Percentiles rank a stretch among this genome's conserved stretches.
Conservation (phyloP, 1,139 yeast genomes). For the Yamadazyma triangularis region DNA sequence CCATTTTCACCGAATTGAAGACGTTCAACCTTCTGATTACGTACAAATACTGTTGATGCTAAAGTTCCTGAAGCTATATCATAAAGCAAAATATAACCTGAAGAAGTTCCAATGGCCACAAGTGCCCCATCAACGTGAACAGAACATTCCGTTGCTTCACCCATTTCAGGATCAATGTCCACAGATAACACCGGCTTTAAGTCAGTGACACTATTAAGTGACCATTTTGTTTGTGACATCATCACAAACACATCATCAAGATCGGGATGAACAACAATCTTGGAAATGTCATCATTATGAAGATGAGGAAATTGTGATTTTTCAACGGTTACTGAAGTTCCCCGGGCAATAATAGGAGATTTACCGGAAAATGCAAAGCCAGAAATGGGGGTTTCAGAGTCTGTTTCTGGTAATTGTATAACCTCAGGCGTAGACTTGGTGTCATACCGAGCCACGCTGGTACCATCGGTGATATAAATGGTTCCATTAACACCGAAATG, state of each 20-base stretch:
- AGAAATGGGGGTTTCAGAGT: no score
- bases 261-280: conserved; percentile 22
- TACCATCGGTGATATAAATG: no score
- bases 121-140: conserved; percentile 68
- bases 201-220: conserved; percentile 19
- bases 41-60: conserved; percentile 33
- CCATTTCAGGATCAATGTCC: neutral
- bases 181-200: no score
- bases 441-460: no score
- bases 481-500: no score
- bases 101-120: conserved; percentile 42
- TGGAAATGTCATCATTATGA: conserved; percentile 9
- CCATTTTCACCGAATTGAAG: conserved; percentile 65
- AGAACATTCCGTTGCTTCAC: conserved; percentile 24
- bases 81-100: conserved; percentile 37
- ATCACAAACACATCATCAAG: conserved; percentile 20
- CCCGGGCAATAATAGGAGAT: conserved; percentile 18
- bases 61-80: conserved; percentile 37
- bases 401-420: no score
- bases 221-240: conserved; percentile 24
- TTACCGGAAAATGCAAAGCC: no score
- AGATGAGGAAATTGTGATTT: neutral
- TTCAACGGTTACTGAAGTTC: conserved; percentile 15
- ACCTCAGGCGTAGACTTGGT: no score
- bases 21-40: conserved; percentile 23